phyloP scores from a whole-genome alignment of 371 early-diverging fungal genomes.

The Gilbertella persicaria region DNA sequence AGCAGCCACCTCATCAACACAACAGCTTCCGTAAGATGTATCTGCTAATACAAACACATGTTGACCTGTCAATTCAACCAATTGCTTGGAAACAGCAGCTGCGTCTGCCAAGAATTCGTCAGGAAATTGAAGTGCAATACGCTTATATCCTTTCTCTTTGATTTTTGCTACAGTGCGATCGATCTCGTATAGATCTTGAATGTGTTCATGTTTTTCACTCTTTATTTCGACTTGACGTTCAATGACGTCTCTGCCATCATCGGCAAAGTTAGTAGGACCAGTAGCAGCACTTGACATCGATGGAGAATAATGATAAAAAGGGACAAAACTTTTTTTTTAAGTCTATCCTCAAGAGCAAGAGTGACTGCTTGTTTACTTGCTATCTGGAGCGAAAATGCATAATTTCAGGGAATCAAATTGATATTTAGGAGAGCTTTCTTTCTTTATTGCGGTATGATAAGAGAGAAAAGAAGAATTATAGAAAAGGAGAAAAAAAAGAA shows the following conservation, averaged over 20 bases:
- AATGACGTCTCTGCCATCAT: constrained; percentile 67
- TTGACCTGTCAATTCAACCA: constrained; percentile 50
- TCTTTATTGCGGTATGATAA: too few species aligned
- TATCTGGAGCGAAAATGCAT: too few species aligned
- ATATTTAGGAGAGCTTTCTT: too few species aligned
- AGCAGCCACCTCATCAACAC: constrained; percentile 95
- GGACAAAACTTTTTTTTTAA: neutral
- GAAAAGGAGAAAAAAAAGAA: too few species aligned
- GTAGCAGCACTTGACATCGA: constrained; percentile 27
- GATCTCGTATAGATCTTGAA: constrained; percentile 64
- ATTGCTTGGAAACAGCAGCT: constrained; percentile 56
- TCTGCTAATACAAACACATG: constrained; percentile 84
- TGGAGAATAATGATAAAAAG: neutral
- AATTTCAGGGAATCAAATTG: too few species aligned
- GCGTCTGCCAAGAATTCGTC: constrained; percentile 83
- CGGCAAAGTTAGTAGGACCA: constrained; percentile 66
- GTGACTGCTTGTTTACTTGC: too few species aligned
- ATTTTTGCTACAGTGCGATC: constrained; percentile 64
- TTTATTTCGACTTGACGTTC: constrained; percentile 55
- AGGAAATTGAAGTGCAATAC: constrained; percentile 91
- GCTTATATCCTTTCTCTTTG: constrained; percentile 47
- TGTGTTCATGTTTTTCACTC: constrained; percentile 38
- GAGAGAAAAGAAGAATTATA: neutral
- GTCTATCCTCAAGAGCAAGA: neutral
- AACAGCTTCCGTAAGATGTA: constrained; percentile 96